Base-by-base conservation (phyloP, 2,329 filamentous ascomycete genomes). In the Cyphellophora europaea region DNA sequence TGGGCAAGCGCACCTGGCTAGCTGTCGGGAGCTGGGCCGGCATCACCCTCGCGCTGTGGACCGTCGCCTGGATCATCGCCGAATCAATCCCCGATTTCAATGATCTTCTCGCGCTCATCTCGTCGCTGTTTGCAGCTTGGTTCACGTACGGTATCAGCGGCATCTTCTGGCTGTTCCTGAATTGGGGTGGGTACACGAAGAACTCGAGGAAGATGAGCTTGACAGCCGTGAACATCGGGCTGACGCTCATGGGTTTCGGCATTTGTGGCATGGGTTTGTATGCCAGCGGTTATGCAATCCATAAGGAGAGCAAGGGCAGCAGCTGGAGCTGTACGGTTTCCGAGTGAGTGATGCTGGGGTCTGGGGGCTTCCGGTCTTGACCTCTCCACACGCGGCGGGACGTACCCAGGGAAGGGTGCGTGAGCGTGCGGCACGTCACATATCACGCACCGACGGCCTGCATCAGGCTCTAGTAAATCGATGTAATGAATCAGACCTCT, bases 1-100 rank as follows among this genome's bases (percentile, higher is more conserved):
- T 73, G 54, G 59, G 62, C 35, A 64, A 67, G 47, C 62, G 64
- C 27, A 74, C 66, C 30, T 60, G 58, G 40, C 39, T 66, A 1
- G 70, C 72, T 4, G 68, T 69, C 43, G 51, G 66, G 4, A 66
- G 66, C 10, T 85, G 80, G 80, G 45, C 74, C 10, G 65, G 45
- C 5, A 72, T 84, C 30, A 68, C 71, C 1, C 51, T 66, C 0
- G 52, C 47, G 10, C 54, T 74, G 11, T 83, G 78, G 74, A 45
- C 73, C 5, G 36, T 80, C 4, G 74, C 77, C 2, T 81, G 76
- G 66, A 55, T 84, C 39, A 77, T 86, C 39, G 77, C 80, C 4
- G 71, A 79, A 51, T 73, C 75, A 0, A 77, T 85, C 5, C 81
- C 81, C 0, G 71, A 76, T 32, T 86, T 85, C 59, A 74, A 73